These are phyloP conservation scores for Globisporangium yorkense DNA, from an alignment of 352 stramenopile species.

Conservation along the genomic window DNA sequence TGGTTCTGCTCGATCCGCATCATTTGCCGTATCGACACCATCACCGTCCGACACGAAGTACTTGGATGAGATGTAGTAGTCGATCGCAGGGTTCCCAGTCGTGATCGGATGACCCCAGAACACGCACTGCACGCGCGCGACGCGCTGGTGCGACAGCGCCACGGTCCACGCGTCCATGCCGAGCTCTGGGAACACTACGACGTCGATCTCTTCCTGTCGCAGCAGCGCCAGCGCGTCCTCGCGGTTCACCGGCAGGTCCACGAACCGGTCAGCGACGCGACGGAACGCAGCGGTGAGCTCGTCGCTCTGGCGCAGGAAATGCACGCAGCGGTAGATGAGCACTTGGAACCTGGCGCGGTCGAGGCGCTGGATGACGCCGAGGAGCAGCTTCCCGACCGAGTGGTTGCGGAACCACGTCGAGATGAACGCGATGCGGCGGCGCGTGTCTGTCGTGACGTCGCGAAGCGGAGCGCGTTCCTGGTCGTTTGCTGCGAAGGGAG, in stretches of 20 bases:
- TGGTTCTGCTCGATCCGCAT: neutral
- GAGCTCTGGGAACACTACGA: slow-evolving; percentile 78
- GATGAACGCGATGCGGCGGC: slow-evolving; percentile 41
- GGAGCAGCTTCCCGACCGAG: slow-evolving; percentile 59
- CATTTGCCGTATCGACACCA: slow-evolving; percentile 1
- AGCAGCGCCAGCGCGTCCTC: slow-evolving; percentile 35
- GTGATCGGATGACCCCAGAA: slow-evolving; percentile 88
- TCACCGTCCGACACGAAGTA: slow-evolving; percentile 37
- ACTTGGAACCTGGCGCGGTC: slow-evolving; percentile 50
- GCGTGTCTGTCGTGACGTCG: neutral
- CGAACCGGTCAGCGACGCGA: slow-evolving; percentile 33
- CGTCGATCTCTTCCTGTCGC: slow-evolving; percentile 47
- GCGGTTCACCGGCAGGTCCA: slow-evolving; percentile 29
- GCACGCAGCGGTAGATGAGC: slow-evolving; percentile 38
- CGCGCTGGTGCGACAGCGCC: slow-evolving; percentile 55
- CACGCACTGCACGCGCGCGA: slow-evolving; percentile 68
- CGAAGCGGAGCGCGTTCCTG: neutral
- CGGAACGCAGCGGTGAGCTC: slow-evolving; percentile 40
- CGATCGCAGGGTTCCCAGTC: slow-evolving; percentile 58
- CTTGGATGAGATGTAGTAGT: slow-evolving; percentile 79
- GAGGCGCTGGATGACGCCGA: slow-evolving; percentile 43
- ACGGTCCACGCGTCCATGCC: slow-evolving; percentile 79
- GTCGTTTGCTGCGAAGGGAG: neutral
- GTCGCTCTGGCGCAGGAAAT: slow-evolving; percentile 44
- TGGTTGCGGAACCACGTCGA: slow-evolving; percentile 63